A percentile compares a stretch with the other conserved stretches of the same genome.
Evolutionary conservation across 108 stramenopile species (phyloP).

Genomic region (Aureococcus anophagefferens): DNA sequence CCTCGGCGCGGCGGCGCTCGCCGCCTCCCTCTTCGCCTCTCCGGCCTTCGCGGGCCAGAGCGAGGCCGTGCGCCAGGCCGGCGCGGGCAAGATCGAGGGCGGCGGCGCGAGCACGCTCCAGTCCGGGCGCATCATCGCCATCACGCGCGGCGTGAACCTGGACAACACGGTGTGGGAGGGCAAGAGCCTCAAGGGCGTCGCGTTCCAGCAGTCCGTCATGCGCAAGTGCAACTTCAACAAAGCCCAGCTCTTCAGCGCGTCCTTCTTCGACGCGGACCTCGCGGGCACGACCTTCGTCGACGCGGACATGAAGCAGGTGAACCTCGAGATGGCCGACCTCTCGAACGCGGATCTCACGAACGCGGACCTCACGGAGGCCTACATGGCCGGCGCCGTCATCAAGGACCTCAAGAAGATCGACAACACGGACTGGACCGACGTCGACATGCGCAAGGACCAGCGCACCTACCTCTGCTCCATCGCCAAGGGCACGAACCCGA

Average conservation of each 20-base stretch:
- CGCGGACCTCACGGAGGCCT: conserved; percentile 74
- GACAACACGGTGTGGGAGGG: conserved; percentile 63
- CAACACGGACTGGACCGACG: conserved; percentile 72
- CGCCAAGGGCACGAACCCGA: conserved; percentile 80
- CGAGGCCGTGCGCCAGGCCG: background rate
- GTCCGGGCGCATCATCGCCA: conserved; percentile 73
- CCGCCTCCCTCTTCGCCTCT: too few relatives aligned
- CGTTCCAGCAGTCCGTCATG: conserved; percentile 87
- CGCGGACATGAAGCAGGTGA: conserved; percentile 36
- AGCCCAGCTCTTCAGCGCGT: conserved; percentile 63
- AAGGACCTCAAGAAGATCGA: conserved; percentile 70
- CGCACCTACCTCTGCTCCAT: conserved; percentile 77
- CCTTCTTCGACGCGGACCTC: conserved; percentile 87
- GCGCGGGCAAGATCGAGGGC: background rate
- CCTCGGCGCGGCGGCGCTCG: too few relatives aligned
- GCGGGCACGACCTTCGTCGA: conserved; percentile 51
- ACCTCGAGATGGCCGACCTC: conserved; percentile 71
- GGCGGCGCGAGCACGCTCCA: conserved; percentile 71
- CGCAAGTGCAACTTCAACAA: conserved; percentile 71
- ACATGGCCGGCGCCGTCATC: conserved; percentile 73
- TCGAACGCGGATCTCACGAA: conserved; percentile 37
- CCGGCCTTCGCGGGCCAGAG: too few relatives aligned
- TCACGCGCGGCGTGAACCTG: conserved; percentile 83
- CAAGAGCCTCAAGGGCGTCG: conserved; percentile 78
- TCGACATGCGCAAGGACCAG: conserved; percentile 77